A percentile compares a stretch with the other conserved stretches of the same genome.
Evolutionary conservation across 345 rosid species (phyloP).

Genomic region (Erysimum cheiranthoides): DNA sequence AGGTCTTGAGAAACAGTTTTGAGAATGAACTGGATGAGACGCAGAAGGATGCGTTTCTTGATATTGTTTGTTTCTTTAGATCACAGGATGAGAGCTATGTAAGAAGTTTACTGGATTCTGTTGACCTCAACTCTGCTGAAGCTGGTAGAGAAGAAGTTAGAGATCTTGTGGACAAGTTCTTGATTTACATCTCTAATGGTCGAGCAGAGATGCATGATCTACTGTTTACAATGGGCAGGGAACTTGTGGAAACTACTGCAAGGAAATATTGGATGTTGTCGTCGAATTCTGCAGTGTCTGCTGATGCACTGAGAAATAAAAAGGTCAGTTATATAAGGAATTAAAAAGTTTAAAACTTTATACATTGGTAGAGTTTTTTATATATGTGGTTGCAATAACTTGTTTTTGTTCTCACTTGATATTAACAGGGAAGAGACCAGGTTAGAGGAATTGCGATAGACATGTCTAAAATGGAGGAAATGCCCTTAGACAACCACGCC

Average conservation of each 20-base stretch:
- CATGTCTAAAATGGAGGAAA: conserved; percentile 12
- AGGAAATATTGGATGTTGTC: conserved; percentile 27
- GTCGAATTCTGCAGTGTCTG: neutral
- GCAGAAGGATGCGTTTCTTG: conserved; percentile 45
- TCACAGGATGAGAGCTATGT: neutral
- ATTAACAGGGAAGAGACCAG: conserved; percentile 28
- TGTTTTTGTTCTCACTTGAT: neutral
- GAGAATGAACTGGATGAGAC: neutral
- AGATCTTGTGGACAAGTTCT: conserved; percentile 34
- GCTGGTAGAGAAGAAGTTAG: neutral
- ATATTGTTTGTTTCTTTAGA: conserved; percentile 46
- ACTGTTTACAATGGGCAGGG: conserved; percentile 23
- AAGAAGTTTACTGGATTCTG: conserved; percentile 12
- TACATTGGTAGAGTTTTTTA: neutral
- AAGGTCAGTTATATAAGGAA: conserved; percentile 4
- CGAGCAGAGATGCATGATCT: conserved; percentile 42
- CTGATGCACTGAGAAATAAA: neutral
- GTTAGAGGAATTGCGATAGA: conserved; percentile 40
- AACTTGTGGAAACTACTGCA: neutral
- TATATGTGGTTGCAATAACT: neutral
- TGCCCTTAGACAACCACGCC: neutral
- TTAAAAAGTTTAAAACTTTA: neutral
- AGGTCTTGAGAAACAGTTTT: too few species aligned
- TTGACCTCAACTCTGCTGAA: neutral
- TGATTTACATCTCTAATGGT: conserved; percentile 1